Evolutionary conservation across 495 filamentous ascomycete species (phyloP).

Genomic region (Hypoxylon trugodes): DNA sequence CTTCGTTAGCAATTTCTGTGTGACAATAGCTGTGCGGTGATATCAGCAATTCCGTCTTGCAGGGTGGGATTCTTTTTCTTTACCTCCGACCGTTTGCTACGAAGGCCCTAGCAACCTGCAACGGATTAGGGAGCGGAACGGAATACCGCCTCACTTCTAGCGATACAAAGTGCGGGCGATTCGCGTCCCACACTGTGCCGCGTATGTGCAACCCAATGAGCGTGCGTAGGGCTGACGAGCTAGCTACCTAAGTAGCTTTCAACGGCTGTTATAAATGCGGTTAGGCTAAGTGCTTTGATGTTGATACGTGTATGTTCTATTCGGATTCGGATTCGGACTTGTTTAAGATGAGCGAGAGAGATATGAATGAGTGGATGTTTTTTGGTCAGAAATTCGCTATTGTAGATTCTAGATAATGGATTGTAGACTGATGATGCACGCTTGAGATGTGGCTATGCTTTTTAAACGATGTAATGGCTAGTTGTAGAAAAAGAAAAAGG

Average conservation of each 20-base stretch:
- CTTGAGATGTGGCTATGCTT: conserved; percentile 5
- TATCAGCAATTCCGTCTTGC: conserved; percentile 10
- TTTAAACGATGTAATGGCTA: no score
- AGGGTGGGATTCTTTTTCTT: conserved; percentile 1
- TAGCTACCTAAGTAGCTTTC: conserved; percentile 9
- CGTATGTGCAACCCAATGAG: background rate
- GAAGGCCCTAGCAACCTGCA: background rate
- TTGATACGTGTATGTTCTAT: background rate
- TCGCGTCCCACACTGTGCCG: conserved; percentile 24
- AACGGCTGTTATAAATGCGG: background rate
- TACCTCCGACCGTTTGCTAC: conserved; percentile 19
- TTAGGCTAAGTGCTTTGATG: background rate
- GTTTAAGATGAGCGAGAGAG: no score
- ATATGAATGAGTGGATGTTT: no score
- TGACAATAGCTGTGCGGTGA: background rate
- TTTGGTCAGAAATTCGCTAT: no score
- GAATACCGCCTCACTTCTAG: conserved; percentile 33
- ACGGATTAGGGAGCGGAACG: background rate
- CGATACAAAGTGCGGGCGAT: background rate
- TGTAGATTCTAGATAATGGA: no score
- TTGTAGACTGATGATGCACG: no score
- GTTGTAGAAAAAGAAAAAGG: background rate
- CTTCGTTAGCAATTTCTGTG: conserved; percentile 5
- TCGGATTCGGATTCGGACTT: conserved; percentile 13
- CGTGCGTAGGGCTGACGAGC: conserved; percentile 28